These are phyloP conservation scores for Leishmania turanica DNA, from an alignment of 208 protist species.

Conservation along the genomic window DNA sequence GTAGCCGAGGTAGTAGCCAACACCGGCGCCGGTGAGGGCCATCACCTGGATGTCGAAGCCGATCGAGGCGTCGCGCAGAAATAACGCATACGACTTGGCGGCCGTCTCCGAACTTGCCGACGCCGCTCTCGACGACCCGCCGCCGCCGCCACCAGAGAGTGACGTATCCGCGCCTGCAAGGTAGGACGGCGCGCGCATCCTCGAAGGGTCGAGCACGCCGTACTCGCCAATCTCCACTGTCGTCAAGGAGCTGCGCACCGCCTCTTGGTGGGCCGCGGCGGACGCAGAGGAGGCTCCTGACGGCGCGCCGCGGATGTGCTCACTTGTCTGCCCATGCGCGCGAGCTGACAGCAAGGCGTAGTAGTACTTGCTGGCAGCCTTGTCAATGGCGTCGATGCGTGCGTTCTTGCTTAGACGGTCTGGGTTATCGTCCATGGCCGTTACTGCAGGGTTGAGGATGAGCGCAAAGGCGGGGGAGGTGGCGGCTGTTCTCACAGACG, in stretches of 20 bases:
- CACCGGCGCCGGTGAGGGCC: slow-evolving; percentile 59
- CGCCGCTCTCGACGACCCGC: no score
- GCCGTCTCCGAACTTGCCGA: not conserved
- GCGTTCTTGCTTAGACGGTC: slow-evolving; percentile 61
- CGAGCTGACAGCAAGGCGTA: slow-evolving; percentile 42
- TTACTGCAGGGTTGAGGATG: slow-evolving; percentile 61
- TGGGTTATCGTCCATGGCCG: slow-evolving; percentile 37
- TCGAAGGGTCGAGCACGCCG: slow-evolving; percentile 35
- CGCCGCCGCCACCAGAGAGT: not conserved
- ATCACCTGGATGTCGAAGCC: slow-evolving; percentile 81
- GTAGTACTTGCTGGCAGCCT: slow-evolving; percentile 46
- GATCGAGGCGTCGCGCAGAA: slow-evolving; percentile 64
- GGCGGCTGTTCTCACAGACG: not conserved
- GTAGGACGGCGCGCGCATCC: slow-evolving; percentile 9
- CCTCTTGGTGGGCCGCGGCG: slow-evolving; percentile 27
- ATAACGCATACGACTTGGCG: slow-evolving; percentile 47
- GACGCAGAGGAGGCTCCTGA: slow-evolving; percentile 14
- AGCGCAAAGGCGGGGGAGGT: slow-evolving; percentile 27
- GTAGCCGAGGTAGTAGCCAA: slow-evolving; percentile 76
- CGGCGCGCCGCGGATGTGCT: not conserved
- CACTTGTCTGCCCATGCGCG: slow-evolving; percentile 9
- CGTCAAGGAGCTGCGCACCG: slow-evolving; percentile 17
- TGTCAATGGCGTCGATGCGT: slow-evolving; percentile 68
- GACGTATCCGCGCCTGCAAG: not conserved
- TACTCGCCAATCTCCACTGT: slow-evolving; percentile 30